These are phyloP conservation scores for Neurospora discreta DNA, from an alignment of 495 filamentous ascomycete genomes.

Conservation along the genomic window DNA sequence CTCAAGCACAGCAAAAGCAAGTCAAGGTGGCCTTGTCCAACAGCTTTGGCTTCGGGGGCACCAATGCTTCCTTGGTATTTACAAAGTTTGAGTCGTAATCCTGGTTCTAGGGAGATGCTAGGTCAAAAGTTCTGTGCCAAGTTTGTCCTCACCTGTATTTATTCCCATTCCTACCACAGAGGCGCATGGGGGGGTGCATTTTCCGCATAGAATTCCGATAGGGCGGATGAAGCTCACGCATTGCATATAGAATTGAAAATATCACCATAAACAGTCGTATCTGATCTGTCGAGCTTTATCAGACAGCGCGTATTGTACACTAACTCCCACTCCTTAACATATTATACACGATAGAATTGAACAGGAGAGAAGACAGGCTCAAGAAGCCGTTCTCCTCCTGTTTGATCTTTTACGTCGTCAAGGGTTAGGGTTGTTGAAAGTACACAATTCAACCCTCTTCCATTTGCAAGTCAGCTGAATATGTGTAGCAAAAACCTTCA, in stretches of 20 bases:
- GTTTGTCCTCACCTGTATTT: neutral
- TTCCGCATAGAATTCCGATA: neutral
- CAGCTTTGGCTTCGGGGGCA: constrained; percentile 97
- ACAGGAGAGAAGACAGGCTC: neutral
- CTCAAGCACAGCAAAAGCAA: constrained; percentile 51
- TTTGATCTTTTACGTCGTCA: neutral
- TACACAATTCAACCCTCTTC: neutral
- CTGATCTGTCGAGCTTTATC: too few relatives aligned
- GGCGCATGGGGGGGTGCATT: neutral
- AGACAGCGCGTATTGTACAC: neutral
- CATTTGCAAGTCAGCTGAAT: neutral
- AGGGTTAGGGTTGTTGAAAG: neutral
- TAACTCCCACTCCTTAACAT: neutral
- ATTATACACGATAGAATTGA: neutral
- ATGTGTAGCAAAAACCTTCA: too few relatives aligned
- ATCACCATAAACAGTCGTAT: neutral
- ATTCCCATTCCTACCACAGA: neutral
- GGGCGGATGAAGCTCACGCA: neutral
- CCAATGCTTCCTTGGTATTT: constrained; percentile 87
- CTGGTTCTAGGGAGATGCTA: neutral
- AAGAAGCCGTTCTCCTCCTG: neutral
- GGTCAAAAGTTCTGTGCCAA: neutral
- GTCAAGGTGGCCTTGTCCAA: constrained; percentile 79
- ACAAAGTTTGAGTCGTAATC: constrained; percentile 29
- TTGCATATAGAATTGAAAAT: neutral